phyloP scores from a whole-genome alignment of 345 rosid genomes.

The Boechera retrofracta region DNA sequence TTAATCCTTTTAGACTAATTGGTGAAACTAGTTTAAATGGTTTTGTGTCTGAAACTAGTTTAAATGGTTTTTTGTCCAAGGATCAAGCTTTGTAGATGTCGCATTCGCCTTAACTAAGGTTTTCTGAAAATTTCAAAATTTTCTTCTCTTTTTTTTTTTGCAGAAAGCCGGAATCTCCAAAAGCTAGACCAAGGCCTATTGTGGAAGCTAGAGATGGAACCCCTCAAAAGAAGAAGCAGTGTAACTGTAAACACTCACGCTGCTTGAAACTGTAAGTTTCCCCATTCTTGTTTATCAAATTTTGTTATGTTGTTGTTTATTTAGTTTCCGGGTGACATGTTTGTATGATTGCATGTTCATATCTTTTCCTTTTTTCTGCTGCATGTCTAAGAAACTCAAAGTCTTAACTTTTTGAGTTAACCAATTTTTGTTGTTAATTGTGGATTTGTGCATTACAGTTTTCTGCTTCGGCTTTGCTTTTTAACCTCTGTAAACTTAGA shows the following conservation, averaged over 20 bases:
- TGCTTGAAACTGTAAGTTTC: conserved; percentile 91
- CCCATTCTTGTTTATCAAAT: background rate
- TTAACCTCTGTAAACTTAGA: background rate
- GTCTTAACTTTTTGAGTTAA: background rate
- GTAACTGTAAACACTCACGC: conserved; percentile 97
- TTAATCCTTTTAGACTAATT: background rate
- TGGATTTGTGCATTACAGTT: background rate
- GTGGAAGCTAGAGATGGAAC: conserved; percentile 84
- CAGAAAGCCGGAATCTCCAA: conserved; percentile 93
- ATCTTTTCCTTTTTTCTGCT: conserved; percentile 11
- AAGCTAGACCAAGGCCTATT: conserved; percentile 62
- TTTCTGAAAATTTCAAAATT: conserved; percentile 20
- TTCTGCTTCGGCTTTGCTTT: conserved; percentile 1
- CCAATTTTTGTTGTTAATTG: background rate
- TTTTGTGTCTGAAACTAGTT: background rate
- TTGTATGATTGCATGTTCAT: conserved; percentile 23
- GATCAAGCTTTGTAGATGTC: background rate
- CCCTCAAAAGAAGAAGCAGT: conserved; percentile 94
- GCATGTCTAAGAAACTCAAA: background rate
- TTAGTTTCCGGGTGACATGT: background rate
- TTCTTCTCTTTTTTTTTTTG: background rate
- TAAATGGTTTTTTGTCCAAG: background rate
- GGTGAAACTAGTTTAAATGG: conserved; percentile 16
- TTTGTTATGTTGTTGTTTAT: conserved; percentile 14
- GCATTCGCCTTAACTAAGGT: conserved; percentile 3